These are phyloP conservation scores for Rhizopus stolonifer DNA, from an alignment of 371 early-diverging fungal genomes.

Conservation along the genomic window DNA sequence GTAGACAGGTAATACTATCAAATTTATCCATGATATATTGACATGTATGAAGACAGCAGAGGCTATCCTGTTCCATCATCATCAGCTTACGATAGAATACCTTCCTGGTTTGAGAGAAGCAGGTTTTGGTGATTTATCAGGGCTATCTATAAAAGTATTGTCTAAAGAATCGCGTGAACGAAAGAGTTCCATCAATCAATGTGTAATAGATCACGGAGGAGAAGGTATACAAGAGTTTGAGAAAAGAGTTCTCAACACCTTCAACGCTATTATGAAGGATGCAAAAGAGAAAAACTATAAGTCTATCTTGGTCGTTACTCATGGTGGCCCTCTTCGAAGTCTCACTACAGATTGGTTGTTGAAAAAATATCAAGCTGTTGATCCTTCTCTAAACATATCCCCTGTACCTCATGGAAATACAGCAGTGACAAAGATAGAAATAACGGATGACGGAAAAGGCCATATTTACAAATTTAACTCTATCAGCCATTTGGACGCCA, in stretches of 20 bases:
- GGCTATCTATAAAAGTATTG: slow-evolving; percentile 20
- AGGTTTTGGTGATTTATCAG: slow-evolving; percentile 32
- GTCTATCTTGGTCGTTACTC: slow-evolving; percentile 38
- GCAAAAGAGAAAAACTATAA: slow-evolving; percentile 14
- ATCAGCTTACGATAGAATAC: slow-evolving; percentile 17
- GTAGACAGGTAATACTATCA: slow-evolving; percentile 31
- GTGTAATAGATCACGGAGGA: slow-evolving; percentile 21
- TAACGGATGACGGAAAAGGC: slow-evolving; percentile 7
- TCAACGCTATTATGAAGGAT: slow-evolving; percentile 20
- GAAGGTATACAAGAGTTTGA: slow-evolving; percentile 27
- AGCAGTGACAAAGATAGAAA: slow-evolving; percentile 25
- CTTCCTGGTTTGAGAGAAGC: slow-evolving; percentile 28
- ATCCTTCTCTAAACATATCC: neutral
- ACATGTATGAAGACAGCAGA: slow-evolving; percentile 24
- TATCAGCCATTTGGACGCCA: slow-evolving; percentile 27
- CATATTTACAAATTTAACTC: slow-evolving; percentile 25
- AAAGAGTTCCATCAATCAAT: slow-evolving; percentile 10
- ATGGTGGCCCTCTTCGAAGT: slow-evolving; percentile 36
- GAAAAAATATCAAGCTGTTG: slow-evolving; percentile 1
- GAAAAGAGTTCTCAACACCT: slow-evolving; percentile 22
- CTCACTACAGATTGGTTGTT: slow-evolving; percentile 27
- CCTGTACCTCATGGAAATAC: slow-evolving; percentile 37
- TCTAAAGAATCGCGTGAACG: slow-evolving; percentile 4
- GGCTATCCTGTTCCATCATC: slow-evolving; percentile 26
- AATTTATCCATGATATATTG: neutral